Base-by-base conservation (phyloP, 2,329 filamentous ascomycete species). In the Botryotinia globosa region DNA sequence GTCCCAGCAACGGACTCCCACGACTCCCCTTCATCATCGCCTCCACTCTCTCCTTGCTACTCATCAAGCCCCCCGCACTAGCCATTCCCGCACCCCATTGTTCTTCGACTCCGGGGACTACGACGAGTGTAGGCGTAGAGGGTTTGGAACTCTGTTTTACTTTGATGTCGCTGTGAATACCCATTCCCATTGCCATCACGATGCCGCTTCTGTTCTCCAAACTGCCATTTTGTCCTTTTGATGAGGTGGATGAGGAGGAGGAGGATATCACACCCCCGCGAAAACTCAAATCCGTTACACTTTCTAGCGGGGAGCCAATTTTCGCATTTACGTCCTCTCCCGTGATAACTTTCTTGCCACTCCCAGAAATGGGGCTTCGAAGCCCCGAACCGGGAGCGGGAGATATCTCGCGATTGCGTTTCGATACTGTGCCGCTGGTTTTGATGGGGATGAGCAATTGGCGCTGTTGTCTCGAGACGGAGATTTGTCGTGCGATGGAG, bases 401-500 rank as follows among this genome's bases (percentile, higher is more conserved):
- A 51, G 48, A 51, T n/a, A 14, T n/a, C 25, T n/a, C 48, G 48
- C 48, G 32, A 10, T 54, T 39, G 18, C 48, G 48, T 67, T 29
- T 67, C 25, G 64, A 67, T 7, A 67, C 14, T 12, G 56, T 29
- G 3, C 56, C 59, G 29, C 69, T 42, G 16, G 45, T 65, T 20
- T 73, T 73, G 48, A 89, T 81, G 20, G 88, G 87, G 65, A 86
- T 84, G 29, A 91, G 82, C 74, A 91, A 82, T 77, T 87, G 85
- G 29, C 87, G 84, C 80, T 91, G 90, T 80, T 89, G 85, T 20
- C 86, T 83, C 20, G 89, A 90, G 39, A 92, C 83, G 75, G 87
- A 90, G 76, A 92, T 91, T 79, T 92, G 89, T 1, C 90, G 84
- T 0, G 90, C 90, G 76, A 92, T 91, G 2, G 89, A 91, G 63